A percentile compares a stretch with the other conserved stretches of the same genome.
Conservation (phyloP, 2,329 filamentous ascomycete genomes). For the Metarhizium rileyi region DNA sequence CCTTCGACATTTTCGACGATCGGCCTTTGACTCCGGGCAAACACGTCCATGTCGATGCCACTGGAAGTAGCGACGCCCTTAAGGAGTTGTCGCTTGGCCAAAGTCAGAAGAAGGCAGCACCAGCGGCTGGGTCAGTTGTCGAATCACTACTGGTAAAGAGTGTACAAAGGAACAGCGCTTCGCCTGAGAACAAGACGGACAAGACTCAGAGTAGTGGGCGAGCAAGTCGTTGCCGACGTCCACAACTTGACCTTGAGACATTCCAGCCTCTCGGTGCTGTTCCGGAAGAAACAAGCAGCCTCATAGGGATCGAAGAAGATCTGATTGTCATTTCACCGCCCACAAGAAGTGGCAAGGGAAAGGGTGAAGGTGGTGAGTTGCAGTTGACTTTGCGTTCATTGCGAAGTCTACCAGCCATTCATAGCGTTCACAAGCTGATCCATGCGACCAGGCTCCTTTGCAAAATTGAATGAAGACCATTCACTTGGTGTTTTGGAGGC, state of each 20-base stretch:
- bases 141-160: slow-evolving; percentile 4
- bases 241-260: slow-evolving; percentile 19
- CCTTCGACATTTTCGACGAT: slow-evolving; percentile 5
- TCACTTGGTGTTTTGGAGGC: background rate
- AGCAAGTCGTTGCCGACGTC: slow-evolving; percentile 17
- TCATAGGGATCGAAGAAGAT: background rate
- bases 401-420: background rate
- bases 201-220: slow-evolving; percentile 11
- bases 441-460: background rate
- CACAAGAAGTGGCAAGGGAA: background rate
- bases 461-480: background rate
- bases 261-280: slow-evolving; percentile 25
- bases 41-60: background rate
- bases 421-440: background rate
- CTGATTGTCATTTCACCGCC: background rate
- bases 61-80: slow-evolving; percentile 1
- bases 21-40: background rate
- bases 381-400: background rate
- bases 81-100: slow-evolving; percentile 5
- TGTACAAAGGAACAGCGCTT: background rate
- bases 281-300: slow-evolving; percentile 17
- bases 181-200: slow-evolving; percentile 7
- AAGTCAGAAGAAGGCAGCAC: background rate
- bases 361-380: background rate
- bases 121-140: background rate